Base-by-base conservation (phyloP, 805 yeast genomes). In the Cyberlindnera mississippiensis region DNA sequence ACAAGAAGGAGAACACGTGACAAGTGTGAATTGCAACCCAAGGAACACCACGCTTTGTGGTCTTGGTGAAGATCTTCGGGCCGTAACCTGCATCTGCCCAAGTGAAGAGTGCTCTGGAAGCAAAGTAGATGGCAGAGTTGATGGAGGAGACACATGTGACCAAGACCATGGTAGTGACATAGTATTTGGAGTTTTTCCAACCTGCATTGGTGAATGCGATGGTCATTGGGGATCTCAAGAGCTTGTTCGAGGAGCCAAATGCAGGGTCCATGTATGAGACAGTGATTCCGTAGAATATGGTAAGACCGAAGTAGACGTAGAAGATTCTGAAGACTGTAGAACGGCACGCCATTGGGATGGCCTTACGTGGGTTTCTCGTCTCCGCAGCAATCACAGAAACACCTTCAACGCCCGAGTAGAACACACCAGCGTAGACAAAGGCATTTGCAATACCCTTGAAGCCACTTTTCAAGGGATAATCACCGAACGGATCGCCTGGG, bases 351-450 rank as follows among this genome's bases (percentile, higher is more conserved):
- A 73, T 69, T 40, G 90, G 89, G 40, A 83, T 81, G 26, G 85
- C 63, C 53, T 77, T 81, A 60, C 82, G 70, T 41, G 89, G 87
- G 59, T 80, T 79, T 28, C 72, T 70, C 28, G 83, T 71, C 64
- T 84, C 93, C 56, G 88, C 85, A 14, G 85, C 84, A n/a, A 85
- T 71, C 33, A 84, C 70, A 57, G 87, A 87, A 22, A 82, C 79
- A 60, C 82, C 72, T 61, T 84, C 93, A 42, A 83, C 80, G 61
- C 90, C 90, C 60, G 82, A 88, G 60, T 75, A 81, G 28, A 87
- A 82, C 63, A 82, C 82, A 26, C 85, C 84, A 19, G 90, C 86
- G 44, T 75, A 75, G 48, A 83, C 74, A 51, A 83, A 69, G 7
- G 87, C 81, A 41, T 68, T 69, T 0, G 77, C 84, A 33, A 80